A percentile compares a stretch with the other conserved stretches of the same genome.
Evolutionary conservation across 2,329 filamentous ascomycete genomes (phyloP).

Genomic region (Aspergillus costaricaensis): DNA sequence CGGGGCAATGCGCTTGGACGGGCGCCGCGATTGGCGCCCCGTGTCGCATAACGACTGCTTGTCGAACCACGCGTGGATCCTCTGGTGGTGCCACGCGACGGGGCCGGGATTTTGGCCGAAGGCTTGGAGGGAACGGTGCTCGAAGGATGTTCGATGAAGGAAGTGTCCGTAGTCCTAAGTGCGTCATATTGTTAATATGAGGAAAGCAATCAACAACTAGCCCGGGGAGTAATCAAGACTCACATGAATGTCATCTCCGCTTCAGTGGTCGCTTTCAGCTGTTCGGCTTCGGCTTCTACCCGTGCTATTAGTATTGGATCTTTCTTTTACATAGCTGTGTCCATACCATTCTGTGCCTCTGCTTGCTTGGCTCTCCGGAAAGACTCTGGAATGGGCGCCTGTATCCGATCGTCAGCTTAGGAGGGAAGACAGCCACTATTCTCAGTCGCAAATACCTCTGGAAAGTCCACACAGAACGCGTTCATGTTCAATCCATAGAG

Average conservation of each 20-base stretch:
- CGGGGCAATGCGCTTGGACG: slow-evolving; percentile 44
- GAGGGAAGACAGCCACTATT: not conserved
- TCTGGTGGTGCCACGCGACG: slow-evolving; percentile 26
- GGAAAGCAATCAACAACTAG: not conserved
- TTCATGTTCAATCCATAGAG: slow-evolving; percentile 98
- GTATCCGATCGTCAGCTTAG: slow-evolving; percentile 10
- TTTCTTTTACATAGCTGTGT: too few species aligned
- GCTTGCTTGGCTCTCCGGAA: slow-evolving; percentile 68
- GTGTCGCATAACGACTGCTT: slow-evolving; percentile 39
- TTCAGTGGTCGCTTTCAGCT: slow-evolving; percentile 48
- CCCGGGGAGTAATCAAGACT: slow-evolving; percentile 31
- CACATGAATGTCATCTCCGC: slow-evolving; percentile 83
- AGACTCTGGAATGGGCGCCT: slow-evolving; percentile 83
- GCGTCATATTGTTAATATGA: slow-evolving; percentile 8
- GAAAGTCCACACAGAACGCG: slow-evolving; percentile 96
- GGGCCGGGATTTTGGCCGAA: slow-evolving; percentile 33
- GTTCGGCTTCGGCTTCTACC: slow-evolving; percentile 38
- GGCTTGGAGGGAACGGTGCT: slow-evolving; percentile 51
- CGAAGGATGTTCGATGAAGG: slow-evolving; percentile 83
- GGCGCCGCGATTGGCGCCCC: slow-evolving; percentile 35
- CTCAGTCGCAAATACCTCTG: slow-evolving; percentile 64
- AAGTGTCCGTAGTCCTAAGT: slow-evolving; percentile 80
- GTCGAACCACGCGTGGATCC: slow-evolving; percentile 26
- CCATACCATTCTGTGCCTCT: slow-evolving; percentile 52
- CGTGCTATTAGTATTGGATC: not conserved